Conservation (phyloP, 202 grass and related monocot genomes). For the Musa balbisiana region DNA sequence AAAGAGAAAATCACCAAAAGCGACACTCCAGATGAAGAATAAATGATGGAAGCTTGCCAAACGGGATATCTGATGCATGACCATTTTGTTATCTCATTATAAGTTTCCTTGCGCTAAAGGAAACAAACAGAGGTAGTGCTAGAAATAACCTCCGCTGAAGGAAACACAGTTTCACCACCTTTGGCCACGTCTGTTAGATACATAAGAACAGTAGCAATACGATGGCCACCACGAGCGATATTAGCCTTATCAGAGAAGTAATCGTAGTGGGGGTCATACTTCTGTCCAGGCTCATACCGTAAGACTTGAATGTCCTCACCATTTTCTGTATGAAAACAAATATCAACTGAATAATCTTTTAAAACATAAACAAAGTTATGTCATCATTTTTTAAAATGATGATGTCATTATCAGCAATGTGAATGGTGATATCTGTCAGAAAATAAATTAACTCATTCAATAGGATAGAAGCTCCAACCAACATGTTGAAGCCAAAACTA, state of each 20-base stretch:
- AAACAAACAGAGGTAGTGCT: neutral
- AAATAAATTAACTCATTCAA: too few species aligned
- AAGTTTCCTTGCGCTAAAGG: neutral
- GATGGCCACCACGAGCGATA: conserved; percentile 64
- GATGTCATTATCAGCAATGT: neutral
- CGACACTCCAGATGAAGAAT: neutral
- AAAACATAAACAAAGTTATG: neutral
- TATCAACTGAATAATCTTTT: conserved; percentile 15
- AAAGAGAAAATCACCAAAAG: conserved; percentile 3
- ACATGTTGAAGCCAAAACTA: too few species aligned
- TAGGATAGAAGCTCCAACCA: too few species aligned
- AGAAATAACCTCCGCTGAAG: conserved; percentile 55
- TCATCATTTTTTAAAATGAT: neutral
- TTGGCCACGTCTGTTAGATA: conserved; percentile 69
- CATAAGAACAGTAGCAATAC: conserved; percentile 82
- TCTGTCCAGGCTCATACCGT: conserved; percentile 71
- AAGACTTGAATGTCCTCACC: conserved; percentile 88
- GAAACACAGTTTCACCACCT: conserved; percentile 95
- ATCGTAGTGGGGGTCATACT: conserved; percentile 76
- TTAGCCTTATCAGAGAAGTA: conserved; percentile 82
- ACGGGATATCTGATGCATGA: neutral
- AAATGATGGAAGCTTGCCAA: neutral
- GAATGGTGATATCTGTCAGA: neutral
- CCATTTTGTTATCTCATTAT: neutral
- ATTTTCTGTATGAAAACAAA: conserved; percentile 63